A percentile compares a stretch with the other conserved stretches of the same genome.
phyloP scores from a whole-genome alignment of 768 basidiomycete species.

The Galerina marginata region DNA sequence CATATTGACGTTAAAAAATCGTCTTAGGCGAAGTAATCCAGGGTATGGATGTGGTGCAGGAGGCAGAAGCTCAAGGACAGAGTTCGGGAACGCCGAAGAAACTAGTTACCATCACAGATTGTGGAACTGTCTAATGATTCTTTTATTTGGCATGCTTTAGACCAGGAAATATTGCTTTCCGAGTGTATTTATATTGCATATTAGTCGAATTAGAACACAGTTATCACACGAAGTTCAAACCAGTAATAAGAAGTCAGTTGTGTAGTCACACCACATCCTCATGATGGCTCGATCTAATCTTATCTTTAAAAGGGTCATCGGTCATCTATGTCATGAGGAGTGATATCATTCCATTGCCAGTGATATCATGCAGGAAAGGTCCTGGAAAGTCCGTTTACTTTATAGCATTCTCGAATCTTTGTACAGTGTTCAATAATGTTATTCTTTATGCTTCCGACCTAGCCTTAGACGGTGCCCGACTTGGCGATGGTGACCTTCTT shows the following conservation, averaged over 20 bases:
- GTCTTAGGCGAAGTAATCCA: constrained; percentile 66
- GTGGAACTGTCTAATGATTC: constrained; percentile 5
- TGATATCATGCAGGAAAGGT: too few species aligned
- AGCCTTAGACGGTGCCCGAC: constrained; percentile 52
- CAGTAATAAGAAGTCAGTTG: too few species aligned
- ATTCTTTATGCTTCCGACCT: background rate
- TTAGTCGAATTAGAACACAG: too few species aligned
- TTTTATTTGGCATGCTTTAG: background rate
- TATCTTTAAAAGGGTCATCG: too few species aligned
- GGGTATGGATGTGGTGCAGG: constrained; percentile 59
- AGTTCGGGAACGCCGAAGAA: constrained; percentile 34
- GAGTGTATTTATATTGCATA: background rate
- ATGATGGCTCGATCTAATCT: too few species aligned
- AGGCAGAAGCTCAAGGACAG: constrained; percentile 47
- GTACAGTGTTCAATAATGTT: constrained; percentile 10
- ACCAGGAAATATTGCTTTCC: too few species aligned
- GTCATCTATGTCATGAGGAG: too few species aligned
- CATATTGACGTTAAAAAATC: background rate
- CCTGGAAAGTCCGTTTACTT: too few species aligned
- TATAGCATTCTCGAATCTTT: too few species aligned
- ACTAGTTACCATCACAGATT: constrained; percentile 6
- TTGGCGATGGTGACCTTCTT: constrained; percentile 56
- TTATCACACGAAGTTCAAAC: too few species aligned
- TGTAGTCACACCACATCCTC: too few species aligned
- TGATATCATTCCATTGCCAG: too few species aligned